phyloP scores from a whole-genome alignment of 805 yeast genomes.

The Starmerella etchellsii region DNA sequence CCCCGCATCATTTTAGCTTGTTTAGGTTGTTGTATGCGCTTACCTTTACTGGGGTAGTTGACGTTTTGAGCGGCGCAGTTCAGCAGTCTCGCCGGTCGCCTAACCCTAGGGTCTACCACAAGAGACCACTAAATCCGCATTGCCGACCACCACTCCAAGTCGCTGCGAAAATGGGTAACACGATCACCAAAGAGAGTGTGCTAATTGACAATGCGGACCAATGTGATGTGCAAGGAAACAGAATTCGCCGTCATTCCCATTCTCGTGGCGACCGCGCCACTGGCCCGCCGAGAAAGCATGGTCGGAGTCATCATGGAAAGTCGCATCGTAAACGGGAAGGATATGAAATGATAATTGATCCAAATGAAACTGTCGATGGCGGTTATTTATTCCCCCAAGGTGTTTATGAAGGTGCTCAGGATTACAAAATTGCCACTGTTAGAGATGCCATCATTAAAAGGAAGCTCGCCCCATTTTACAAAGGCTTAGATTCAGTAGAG shows the following conservation, averaged over 20 bases:
- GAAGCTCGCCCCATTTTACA: constrained; percentile 75
- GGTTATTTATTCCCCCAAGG: constrained; percentile 90
- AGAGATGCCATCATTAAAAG: constrained; percentile 55
- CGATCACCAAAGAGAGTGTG: constrained; percentile 22
- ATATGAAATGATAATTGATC: constrained; percentile 22
- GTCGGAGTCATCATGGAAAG: constrained; percentile 1
- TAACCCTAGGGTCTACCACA: no score
- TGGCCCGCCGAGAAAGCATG: not conserved
- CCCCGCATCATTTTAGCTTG: no score
- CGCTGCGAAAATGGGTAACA: constrained; percentile 22
- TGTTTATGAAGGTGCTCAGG: constrained; percentile 62
- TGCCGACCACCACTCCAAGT: no score
- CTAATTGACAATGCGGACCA: no score
- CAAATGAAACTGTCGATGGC: constrained; percentile 70
- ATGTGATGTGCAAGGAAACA: no score
- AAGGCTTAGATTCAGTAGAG: constrained; percentile 74
- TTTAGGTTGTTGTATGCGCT: no score
- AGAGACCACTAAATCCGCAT: no score
- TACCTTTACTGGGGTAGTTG: no score
- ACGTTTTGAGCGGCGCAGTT: no score
- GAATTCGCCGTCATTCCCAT: not conserved
- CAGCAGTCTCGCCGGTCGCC: no score
- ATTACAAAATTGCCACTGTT: constrained; percentile 64
- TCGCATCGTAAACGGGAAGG: constrained; percentile 10
- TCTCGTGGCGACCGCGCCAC: not conserved